phyloP scores from a whole-genome alignment of 2,329 filamentous ascomycete genomes.

The Ophiostoma montium region DNA sequence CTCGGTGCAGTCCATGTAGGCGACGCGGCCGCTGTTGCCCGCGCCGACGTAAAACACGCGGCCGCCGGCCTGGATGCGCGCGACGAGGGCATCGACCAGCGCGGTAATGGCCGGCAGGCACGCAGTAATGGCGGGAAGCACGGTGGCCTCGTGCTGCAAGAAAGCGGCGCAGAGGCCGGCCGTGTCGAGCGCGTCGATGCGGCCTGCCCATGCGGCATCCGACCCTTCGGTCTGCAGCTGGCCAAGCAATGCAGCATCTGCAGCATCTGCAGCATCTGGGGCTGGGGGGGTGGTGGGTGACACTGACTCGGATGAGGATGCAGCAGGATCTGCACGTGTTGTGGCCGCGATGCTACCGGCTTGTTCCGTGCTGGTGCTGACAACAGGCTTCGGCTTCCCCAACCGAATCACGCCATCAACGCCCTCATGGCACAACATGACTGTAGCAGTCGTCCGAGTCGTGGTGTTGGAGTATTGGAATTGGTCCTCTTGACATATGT shows the following conservation, averaged over 20 bases:
- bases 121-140: slow-evolving; percentile 18
- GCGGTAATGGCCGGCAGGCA: slow-evolving; percentile 20
- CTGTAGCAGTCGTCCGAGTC: neutral
- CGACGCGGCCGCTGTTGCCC: slow-evolving; percentile 28
- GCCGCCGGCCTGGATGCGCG: slow-evolving; percentile 20
- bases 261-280: neutral
- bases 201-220: slow-evolving; percentile 4
- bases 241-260: neutral
- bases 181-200: slow-evolving; percentile 6
- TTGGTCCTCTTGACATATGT: too few species aligned
- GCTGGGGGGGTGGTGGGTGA: too few species aligned
- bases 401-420: neutral
- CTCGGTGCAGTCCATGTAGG: slow-evolving; percentile 24
- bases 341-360: neutral
- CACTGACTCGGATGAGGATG: too few species aligned
- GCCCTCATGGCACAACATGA: neutral
- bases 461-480: too few species aligned
- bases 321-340: too few species aligned
- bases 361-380: neutral
- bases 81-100: slow-evolving; percentile 20
- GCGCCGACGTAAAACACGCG: slow-evolving; percentile 26
- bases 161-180: slow-evolving; percentile 13
- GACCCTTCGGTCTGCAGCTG: slow-evolving; percentile 5
- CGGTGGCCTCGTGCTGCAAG: slow-evolving; percentile 21
- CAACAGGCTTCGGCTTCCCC: too few species aligned